These are phyloP conservation scores for Fusarium fujikuroi DNA, from an alignment of 2,329 filamentous ascomycete species.

Conservation along the genomic window DNA sequence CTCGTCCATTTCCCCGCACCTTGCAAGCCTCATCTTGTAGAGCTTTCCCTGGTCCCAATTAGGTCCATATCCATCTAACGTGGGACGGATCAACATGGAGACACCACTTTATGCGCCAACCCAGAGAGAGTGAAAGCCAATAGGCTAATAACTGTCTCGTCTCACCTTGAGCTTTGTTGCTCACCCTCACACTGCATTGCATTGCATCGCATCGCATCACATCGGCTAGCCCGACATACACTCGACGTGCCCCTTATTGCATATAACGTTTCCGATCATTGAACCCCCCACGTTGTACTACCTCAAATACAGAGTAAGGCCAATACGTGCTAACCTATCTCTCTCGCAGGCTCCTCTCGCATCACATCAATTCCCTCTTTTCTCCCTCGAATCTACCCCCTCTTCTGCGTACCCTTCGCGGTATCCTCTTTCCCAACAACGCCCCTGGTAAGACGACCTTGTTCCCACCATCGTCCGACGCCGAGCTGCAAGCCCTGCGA, in stretches of 20 bases:
- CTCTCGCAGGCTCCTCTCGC: conserved; percentile 65
- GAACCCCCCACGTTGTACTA: conserved; percentile 29
- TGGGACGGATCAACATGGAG: conserved; percentile 36
- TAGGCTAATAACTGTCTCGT: conserved; percentile 33
- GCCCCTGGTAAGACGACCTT: conserved; percentile 72
- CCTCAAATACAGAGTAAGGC: conserved; percentile 28
- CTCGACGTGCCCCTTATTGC: conserved; percentile 24
- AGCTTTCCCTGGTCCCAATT: conserved; percentile 22
- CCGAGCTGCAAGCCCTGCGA: conserved; percentile 70
- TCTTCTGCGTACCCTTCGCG: conserved; percentile 76
- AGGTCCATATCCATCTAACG: conserved; percentile 19
- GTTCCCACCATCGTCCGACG: conserved; percentile 67
- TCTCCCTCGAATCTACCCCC: conserved; percentile 72
- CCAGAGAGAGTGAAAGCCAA: conserved; percentile 32
- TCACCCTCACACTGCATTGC: conserved; percentile 22
- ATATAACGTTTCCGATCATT: conserved; percentile 30
- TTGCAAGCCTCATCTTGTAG: conserved; percentile 20
- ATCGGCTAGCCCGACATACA: conserved; percentile 24
- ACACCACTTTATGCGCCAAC: conserved; percentile 19
- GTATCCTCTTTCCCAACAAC: conserved; percentile 88
- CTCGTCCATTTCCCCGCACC: conserved; percentile 40
- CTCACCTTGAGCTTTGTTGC: conserved; percentile 22
- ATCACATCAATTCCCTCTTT: conserved; percentile 67
- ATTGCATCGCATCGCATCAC: conserved; percentile 15
- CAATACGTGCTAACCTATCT: conserved; percentile 40